Percentiles rank a stretch among this genome's conserved stretches.
These are phyloP conservation scores for Fusarium sp. DNA, from an alignment of 2,329 filamentous ascomycete species.

Conservation along the genomic window DNA sequence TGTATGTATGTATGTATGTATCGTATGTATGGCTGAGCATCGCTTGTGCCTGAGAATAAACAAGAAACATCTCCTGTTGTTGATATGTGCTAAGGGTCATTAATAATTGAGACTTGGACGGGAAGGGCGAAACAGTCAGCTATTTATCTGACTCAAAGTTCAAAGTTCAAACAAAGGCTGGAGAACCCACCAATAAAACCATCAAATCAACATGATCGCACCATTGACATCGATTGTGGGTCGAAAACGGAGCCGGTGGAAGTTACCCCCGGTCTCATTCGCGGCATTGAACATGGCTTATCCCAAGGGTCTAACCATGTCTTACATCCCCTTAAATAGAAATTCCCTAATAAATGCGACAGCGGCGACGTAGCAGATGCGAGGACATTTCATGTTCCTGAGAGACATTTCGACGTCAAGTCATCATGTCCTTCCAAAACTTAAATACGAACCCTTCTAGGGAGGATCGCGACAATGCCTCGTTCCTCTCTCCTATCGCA, in stretches of 20 bases:
- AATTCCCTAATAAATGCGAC: constrained; percentile 22
- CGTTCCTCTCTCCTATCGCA: constrained; percentile 69
- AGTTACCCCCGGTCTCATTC: constrained; percentile 40
- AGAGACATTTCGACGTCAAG: constrained; percentile 25
- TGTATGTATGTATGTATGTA: too few relatives aligned
- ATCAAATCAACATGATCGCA: background rate
- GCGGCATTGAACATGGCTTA: constrained; percentile 19
- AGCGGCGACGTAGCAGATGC: constrained; percentile 18
- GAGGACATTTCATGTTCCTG: constrained; percentile 24
- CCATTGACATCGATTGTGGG: constrained; percentile 7
- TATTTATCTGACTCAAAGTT: background rate
- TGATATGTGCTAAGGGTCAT: background rate
- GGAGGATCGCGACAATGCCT: constrained; percentile 49
- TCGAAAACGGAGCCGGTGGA: constrained; percentile 34
- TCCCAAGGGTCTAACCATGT: constrained; percentile 32
- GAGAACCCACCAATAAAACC: background rate
- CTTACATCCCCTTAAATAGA: constrained; percentile 36
- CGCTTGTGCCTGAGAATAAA: background rate
- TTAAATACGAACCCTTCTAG: constrained; percentile 36
- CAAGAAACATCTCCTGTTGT: too few relatives aligned
- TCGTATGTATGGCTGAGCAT: too few relatives aligned
- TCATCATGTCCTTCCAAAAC: constrained; percentile 38
- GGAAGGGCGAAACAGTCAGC: background rate
- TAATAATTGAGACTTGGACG: background rate
- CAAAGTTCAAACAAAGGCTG: background rate